Conservation (phyloP, 2,329 filamentous ascomycete species). For the Magnaporthiopsis poae region DNA sequence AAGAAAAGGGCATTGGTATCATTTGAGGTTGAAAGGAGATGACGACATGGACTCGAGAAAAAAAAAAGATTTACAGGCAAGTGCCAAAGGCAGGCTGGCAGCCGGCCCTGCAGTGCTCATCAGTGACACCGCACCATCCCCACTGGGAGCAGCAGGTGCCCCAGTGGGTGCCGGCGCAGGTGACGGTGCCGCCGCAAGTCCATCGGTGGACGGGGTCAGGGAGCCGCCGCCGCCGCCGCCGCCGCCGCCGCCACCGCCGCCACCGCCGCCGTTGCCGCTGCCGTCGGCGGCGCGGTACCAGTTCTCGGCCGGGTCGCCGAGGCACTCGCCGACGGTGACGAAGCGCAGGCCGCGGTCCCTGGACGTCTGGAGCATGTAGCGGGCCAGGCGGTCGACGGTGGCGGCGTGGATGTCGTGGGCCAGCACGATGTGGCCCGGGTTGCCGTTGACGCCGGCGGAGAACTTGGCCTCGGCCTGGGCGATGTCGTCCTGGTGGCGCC, state of each 20-base stretch:
- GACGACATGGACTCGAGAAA: background rate
- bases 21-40: background rate
- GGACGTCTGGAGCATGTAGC: slow-evolving; percentile 31
- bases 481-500: slow-evolving; percentile 9
- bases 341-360: slow-evolving; percentile 29
- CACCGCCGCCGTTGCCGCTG: background rate
- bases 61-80: background rate
- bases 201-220: background rate
- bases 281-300: slow-evolving; percentile 31
- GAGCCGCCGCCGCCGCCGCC: background rate
- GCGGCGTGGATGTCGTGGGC: slow-evolving; percentile 36
- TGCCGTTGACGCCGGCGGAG: background rate
- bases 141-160: slow-evolving; percentile 7
- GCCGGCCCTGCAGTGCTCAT: background rate
- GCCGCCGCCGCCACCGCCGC: background rate
- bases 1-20: background rate
- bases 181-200: slow-evolving; percentile 7
- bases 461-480: background rate
- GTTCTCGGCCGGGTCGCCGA: slow-evolving; percentile 32
- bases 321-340: slow-evolving; percentile 38
- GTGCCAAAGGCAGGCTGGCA: slow-evolving; percentile 4
- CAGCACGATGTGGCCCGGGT: slow-evolving; percentile 12
- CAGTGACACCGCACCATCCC: slow-evolving; percentile 1
- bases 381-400: slow-evolving; percentile 33
- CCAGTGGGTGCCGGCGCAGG: slow-evolving; percentile 3